Evolutionary conservation across 768 basidiomycete genomes (phyloP), one percentile per base, ranked within the genome.

Genomic region (Leccinum pellstonianum): DNA sequence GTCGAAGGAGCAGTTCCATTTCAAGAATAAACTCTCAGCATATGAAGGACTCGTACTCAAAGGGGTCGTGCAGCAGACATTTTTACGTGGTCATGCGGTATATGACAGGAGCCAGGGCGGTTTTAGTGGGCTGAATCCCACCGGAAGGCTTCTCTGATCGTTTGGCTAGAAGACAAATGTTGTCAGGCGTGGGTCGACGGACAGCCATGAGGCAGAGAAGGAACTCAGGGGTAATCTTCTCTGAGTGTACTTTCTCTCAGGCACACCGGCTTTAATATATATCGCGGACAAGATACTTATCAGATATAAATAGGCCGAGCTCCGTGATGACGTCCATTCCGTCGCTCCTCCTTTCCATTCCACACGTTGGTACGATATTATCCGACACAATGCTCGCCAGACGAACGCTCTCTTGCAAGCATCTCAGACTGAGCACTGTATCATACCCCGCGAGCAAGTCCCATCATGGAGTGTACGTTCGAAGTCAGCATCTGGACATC

Each of bases 21-120:
- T 96, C 82, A 97, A 93, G 80, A 98, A 98, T 77, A 95, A 95
- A 74, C 68, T 97, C 19, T 91, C 92, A 4, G 91, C 96, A 2
- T 98, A 95, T 71, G 83, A 91, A 64, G 95, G 94, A 5, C 77
- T 83, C 66, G 79, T 68, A 17, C 79, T 97, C 48, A 77, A 66
- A 15, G 96, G 96, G 0, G 77, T 77, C n/a, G 91, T 95, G 37
- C 77, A 84, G 60, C 78, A 87, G 73, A 93, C 92, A 0, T 92
- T 83, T 71, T 76, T 98, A n/a, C 83, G 93, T 5, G 95, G 94
- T 2, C 65, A 70, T 17, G 71, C 88, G 49, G 82, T 88, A 0
- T 97, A 90, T 73, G 81, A 85, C 60, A 62, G 52, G 50, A 52
- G 37, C 31, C 59, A 19, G 52, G 69, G 64, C n/a, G 77, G 79